A percentile compares a stretch with the other conserved stretches of the same genome.
These are phyloP conservation scores for Apodospora peruviana DNA, from an alignment of 495 filamentous ascomycete species.

Conservation along the genomic window DNA sequence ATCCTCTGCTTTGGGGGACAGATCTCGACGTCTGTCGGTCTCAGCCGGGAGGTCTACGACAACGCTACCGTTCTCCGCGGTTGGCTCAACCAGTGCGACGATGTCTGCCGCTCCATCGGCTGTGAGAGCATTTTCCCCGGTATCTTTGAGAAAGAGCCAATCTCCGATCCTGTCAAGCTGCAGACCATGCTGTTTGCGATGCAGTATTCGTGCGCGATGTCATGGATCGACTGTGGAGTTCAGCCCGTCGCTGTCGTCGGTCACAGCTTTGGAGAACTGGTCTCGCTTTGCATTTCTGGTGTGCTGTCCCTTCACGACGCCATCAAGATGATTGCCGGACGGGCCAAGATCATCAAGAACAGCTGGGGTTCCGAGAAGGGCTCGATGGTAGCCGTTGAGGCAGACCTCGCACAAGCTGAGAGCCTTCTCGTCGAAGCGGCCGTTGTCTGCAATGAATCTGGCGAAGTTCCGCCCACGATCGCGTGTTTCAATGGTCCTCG, in stretches of 20 bases:
- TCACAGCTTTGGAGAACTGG: constrained; percentile 52
- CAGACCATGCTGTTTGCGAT: constrained; percentile 42
- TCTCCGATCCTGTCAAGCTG: constrained; percentile 38
- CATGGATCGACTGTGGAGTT: constrained; percentile 48
- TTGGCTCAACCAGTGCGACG: constrained; percentile 32
- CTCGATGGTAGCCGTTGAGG: constrained; percentile 44
- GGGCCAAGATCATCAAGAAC: constrained; percentile 34
- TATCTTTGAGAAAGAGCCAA: constrained; percentile 38
- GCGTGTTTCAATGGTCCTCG: constrained; percentile 49
- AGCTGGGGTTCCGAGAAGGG: constrained; percentile 38
- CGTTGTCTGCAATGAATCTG: no score
- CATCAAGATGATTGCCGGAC: constrained; percentile 30
- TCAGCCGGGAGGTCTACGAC: background rate
- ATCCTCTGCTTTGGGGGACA: constrained; percentile 4
- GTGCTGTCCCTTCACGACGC: constrained; percentile 31
- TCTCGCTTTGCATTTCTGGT: constrained; percentile 39
- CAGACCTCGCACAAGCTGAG: constrained; percentile 21
- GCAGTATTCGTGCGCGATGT: constrained; percentile 44
- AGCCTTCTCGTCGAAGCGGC: no score
- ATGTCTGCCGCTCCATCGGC: constrained; percentile 19
- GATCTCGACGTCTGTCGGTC: background rate
- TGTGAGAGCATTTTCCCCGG: constrained; percentile 38
- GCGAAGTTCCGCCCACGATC: constrained; percentile 27
- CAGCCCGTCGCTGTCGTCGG: constrained; percentile 36
- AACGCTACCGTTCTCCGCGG: background rate